Evolutionary conservation across 208 protist genomes (phyloP), one percentile per base, ranked within the genome.

Genomic region (Leishmania mexicana): DNA sequence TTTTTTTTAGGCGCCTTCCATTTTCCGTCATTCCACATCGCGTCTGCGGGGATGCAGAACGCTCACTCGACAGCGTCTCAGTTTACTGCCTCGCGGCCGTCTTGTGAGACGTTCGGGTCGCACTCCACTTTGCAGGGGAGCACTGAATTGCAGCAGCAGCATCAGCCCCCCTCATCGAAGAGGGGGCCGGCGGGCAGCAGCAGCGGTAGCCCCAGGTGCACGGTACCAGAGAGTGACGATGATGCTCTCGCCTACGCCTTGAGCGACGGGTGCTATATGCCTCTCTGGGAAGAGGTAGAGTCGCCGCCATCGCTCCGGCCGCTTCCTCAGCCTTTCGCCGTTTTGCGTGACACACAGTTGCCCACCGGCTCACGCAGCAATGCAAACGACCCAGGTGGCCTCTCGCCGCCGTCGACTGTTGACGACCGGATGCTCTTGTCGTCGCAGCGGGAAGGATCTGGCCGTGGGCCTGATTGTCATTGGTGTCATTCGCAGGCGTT

Each of bases 401-500:
- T 7, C 62, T 45, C 40, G 67, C 17, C 40, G 11, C 51, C 17
- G 35, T 31, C 38, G 7, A 24, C 67, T 10, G 38, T n/a, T 8
- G 19, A 24, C 8, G 21, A 31, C 67, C 40, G 15, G 35, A 15
- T 4, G 15, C 15, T 24, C 67, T 72, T 40, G 8, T 49, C 45
- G 35, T 35, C 35, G 21, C 67, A 45, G 24, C 38, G n/a, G 15
- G 40, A 47, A 24, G 67, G 17, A 13, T 45, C 67, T 53, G 70
- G 67, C 13, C 1, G 60, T 67, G 38, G 10, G 35, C n/a, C 53
- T 38, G 47, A 77, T 35, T 76, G 83, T 21, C 83, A 79, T 35
- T 71, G 76, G 31, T 72, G 84, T 70, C 83, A 84, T 76, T 65
- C 84, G 24, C 79, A 77, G 84, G 79, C 84, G 40, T 35, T 87